A percentile compares a stretch with the other conserved stretches of the same genome.
phyloP scores from a whole-genome alignment of 2,329 filamentous ascomycete species.

The Arthroderma sp. region DNA sequence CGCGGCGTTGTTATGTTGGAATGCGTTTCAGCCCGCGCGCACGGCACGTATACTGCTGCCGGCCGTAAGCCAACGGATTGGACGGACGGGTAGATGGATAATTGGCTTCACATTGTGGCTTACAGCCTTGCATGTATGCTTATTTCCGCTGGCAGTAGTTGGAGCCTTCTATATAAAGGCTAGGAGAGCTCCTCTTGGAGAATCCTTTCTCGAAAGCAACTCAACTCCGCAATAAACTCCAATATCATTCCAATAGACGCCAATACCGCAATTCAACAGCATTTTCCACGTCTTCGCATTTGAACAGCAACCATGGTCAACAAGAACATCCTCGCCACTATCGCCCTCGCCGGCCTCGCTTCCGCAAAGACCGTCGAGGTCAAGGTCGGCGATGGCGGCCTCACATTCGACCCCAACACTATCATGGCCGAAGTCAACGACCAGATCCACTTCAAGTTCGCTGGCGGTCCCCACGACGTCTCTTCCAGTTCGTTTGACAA shows the following conservation, averaged over 20 bases:
- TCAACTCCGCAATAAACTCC: neutral
- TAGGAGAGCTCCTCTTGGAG: neutral
- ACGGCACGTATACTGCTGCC: neutral
- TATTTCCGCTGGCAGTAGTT: neutral
- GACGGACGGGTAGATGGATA: neutral
- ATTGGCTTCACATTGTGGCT: neutral
- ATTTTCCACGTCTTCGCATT: neutral
- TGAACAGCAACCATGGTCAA: neutral
- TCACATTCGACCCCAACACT: constrained; percentile 10
- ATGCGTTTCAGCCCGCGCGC: neutral
- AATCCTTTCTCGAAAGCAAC: neutral
- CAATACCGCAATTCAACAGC: neutral
- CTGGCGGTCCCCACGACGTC: constrained; percentile 12
- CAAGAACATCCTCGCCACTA: constrained; percentile 4
- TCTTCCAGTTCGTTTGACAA: constrained; percentile 10
- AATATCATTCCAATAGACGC: neutral
- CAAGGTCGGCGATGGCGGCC: constrained; percentile 11
- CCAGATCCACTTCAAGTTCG: constrained; percentile 13
- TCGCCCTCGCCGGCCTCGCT: constrained; percentile 9
- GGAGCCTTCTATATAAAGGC: neutral
- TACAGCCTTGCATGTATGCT: neutral
- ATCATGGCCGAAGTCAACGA: constrained; percentile 11
- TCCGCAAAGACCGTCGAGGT: constrained; percentile 10
- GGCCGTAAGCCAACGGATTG: neutral
- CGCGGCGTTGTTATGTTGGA: neutral